A percentile compares a stretch with the other conserved stretches of the same genome.
These are phyloP conservation scores for Curvularia sp. DNA, from an alignment of 2,329 filamentous ascomycete genomes.

Conservation along the genomic window DNA sequence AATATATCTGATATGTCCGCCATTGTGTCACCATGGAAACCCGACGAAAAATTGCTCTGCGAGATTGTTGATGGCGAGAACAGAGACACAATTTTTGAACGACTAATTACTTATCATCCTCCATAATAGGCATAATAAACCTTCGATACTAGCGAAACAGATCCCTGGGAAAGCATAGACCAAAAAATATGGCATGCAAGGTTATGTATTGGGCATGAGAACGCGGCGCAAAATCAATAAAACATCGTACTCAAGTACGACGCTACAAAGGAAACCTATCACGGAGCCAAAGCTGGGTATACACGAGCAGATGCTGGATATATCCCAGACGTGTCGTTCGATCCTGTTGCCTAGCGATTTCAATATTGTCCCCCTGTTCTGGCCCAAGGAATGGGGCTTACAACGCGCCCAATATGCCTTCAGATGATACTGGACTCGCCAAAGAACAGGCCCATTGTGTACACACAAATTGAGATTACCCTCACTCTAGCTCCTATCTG, in stretches of 20 bases:
- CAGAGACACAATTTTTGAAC: no score
- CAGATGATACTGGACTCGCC: conserved; percentile 9
- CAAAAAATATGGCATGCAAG: background rate
- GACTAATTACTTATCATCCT: background rate
- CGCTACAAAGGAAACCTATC: background rate
- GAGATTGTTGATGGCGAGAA: conserved; percentile 1
- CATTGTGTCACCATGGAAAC: conserved; percentile 19
- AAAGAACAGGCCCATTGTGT: conserved; percentile 15
- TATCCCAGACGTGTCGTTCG: background rate
- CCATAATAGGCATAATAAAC: background rate
- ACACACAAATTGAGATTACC: conserved; percentile 15
- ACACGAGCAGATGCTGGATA: background rate
- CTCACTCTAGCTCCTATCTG: conserved; percentile 13
- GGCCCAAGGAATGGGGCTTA: background rate
- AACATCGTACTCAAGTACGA: background rate
- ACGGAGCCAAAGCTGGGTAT: background rate
- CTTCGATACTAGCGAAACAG: background rate
- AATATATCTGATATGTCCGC: conserved; percentile 26
- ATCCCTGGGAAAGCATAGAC: background rate
- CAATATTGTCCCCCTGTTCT: background rate
- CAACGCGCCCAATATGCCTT: background rate
- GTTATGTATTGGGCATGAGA: background rate
- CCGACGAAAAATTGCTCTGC: conserved; percentile 16
- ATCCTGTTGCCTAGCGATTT: background rate
- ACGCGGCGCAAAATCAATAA: conserved; percentile 8